phyloP scores from a whole-genome alignment of 306 rosid genomes.

The Delonix regia region DNA sequence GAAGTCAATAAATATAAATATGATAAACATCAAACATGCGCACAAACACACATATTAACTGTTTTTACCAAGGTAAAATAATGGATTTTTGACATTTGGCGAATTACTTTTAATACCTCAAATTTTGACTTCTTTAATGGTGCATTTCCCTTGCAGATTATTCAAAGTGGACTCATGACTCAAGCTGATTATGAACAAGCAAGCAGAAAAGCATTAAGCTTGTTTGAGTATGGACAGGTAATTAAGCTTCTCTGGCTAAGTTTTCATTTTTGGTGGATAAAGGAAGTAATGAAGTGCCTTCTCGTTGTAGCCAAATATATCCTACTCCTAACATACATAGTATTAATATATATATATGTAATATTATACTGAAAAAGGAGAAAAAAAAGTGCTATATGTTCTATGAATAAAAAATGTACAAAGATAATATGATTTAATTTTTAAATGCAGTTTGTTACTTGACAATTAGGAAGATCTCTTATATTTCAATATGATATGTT shows the following conservation, averaged over 20 bases:
- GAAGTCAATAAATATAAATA: background rate
- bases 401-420: background rate
- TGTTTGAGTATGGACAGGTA: conserved; percentile 96
- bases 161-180: conserved; percentile 72
- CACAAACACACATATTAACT: background rate
- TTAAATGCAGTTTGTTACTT: background rate
- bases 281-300: conserved; percentile 21
- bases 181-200: conserved; percentile 81
- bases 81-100: conserved; percentile 12
- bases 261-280: conserved; percentile 6
- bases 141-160: conserved; percentile 60
- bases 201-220: conserved; percentile 70
- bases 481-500: too few species aligned
- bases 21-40: background rate
- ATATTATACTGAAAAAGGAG: background rate
- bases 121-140: conserved; percentile 30
- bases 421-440: background rate
- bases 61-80: background rate
- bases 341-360: background rate
- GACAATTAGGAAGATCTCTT: too few species aligned
- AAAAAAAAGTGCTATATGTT: background rate
- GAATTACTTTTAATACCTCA: conserved; percentile 10
- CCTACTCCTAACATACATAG: too few species aligned
- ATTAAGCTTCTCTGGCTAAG: conserved; percentile 3
- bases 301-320: background rate